A percentile compares a stretch with the other conserved stretches of the same genome.
Conservation (phyloP, 2,329 filamentous ascomycete species). For the Ascochyta fabae region DNA sequence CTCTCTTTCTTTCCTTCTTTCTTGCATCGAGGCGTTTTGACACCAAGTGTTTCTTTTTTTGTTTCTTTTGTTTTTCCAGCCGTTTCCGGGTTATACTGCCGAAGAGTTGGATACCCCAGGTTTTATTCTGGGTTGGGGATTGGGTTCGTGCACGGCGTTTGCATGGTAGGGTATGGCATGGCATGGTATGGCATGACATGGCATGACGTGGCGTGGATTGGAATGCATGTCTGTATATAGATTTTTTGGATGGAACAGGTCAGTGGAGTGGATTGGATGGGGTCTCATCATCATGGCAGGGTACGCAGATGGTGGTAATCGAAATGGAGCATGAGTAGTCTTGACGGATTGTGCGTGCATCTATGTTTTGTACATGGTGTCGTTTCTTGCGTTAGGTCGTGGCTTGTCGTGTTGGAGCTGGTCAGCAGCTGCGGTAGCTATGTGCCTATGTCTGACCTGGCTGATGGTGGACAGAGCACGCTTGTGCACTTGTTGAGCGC, state of each 20-base stretch:
- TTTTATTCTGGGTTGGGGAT: too few relatives aligned
- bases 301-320: constrained; percentile 5
- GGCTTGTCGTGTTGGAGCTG: neutral
- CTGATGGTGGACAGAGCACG: too few relatives aligned
- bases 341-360: too few relatives aligned
- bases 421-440: too few relatives aligned
- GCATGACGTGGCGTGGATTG: neutral
- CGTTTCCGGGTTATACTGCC: neutral
- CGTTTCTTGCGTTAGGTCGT: constrained; percentile 1
- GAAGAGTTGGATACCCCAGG: too few relatives aligned
- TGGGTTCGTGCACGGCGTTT: too few relatives aligned
- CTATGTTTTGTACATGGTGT: neutral
- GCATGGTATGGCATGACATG: neutral
- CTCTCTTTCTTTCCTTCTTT: too few relatives aligned
- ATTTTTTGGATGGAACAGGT: neutral
- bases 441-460: too few relatives aligned
- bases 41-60: neutral
- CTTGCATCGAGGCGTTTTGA: neutral
- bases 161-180: too few relatives aligned
- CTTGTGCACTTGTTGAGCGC: too few relatives aligned
- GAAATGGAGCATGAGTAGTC: neutral
- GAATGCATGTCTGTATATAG: neutral
- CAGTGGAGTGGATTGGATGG: neutral
- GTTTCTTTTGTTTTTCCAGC: neutral
- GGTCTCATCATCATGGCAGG: neutral